These are phyloP conservation scores for Botrytis elliptica DNA, from an alignment of 2,329 filamentous ascomycete species.

Conservation along the genomic window DNA sequence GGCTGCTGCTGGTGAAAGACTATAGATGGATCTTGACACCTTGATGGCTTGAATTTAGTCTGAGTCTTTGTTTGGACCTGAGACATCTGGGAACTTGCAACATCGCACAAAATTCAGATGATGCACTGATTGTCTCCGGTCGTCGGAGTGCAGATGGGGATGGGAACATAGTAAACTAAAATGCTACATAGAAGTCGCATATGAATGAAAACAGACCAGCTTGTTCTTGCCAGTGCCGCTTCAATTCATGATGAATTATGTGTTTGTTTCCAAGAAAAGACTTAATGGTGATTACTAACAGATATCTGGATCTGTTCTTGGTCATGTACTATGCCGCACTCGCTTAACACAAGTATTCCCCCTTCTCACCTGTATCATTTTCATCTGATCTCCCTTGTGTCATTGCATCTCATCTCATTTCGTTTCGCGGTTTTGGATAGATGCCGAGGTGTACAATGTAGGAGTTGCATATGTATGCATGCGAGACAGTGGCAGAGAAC, in stretches of 20 bases:
- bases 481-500: neutral
- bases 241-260: neutral
- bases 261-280: constrained; percentile 10
- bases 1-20: constrained; percentile 75
- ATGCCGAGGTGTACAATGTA: neutral
- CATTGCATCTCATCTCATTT: neutral
- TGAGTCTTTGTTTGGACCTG: neutral
- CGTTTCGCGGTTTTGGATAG: neutral
- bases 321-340: neutral
- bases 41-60: neutral
- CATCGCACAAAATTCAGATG: constrained; percentile 3
- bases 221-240: constrained; percentile 16
- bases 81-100: neutral
- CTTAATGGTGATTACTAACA: constrained; percentile 12
- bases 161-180: neutral
- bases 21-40: constrained; percentile 27
- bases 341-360: neutral
- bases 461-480: neutral
- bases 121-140: neutral
- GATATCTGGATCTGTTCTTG: neutral
- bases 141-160: neutral
- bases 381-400: neutral
- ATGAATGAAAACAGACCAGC: constrained; percentile 8
- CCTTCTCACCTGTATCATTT: neutral
- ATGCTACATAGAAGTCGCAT: constrained; percentile 11